phyloP scores from a whole-genome alignment of 345 rosid genomes.

The Pugionium dolabratum region DNA sequence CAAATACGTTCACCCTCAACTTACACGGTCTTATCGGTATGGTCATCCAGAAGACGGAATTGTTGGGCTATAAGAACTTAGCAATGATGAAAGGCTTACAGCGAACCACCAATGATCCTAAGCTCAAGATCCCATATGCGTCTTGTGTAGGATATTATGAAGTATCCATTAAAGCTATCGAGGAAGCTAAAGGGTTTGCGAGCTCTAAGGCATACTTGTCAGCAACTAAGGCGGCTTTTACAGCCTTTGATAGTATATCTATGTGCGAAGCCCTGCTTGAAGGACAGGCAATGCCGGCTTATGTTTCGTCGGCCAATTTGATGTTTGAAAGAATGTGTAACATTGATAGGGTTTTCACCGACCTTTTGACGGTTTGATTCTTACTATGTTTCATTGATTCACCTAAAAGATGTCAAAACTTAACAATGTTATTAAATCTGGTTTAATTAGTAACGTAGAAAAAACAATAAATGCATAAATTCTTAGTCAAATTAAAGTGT shows the following conservation, averaged over 20 bases:
- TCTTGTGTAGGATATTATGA: slow-evolving; percentile 23
- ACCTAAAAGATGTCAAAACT: not conserved
- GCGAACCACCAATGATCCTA: slow-evolving; percentile 28
- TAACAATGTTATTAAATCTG: not conserved
- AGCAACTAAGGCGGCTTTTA: slow-evolving; percentile 16
- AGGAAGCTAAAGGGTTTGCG: slow-evolving; percentile 7
- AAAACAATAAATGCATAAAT: too few species aligned
- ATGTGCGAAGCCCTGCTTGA: slow-evolving; percentile 10
- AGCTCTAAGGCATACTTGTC: not conserved
- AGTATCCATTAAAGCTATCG: not conserved
- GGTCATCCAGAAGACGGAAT: slow-evolving; percentile 9
- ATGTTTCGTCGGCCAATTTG: slow-evolving; percentile 9
- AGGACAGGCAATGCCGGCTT: slow-evolving; percentile 12
- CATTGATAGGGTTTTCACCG: slow-evolving; percentile 24
- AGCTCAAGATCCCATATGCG: slow-evolving; percentile 13
- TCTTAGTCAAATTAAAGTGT: not conserved
- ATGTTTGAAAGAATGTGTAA: slow-evolving; percentile 24
- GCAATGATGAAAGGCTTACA: slow-evolving; percentile 18
- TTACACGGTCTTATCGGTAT: slow-evolving; percentile 19
- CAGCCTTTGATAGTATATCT: slow-evolving; percentile 19
- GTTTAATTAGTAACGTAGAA: not conserved
- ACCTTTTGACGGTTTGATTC: slow-evolving; percentile 18
- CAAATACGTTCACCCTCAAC: slow-evolving; percentile 16
- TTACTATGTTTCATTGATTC: not conserved
- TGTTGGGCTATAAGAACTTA: slow-evolving; percentile 21